Evolutionary conservation across 1,284 basidiomycete genomes (phyloP).

Genomic region (Moesziomyces parantarcticus): DNA sequence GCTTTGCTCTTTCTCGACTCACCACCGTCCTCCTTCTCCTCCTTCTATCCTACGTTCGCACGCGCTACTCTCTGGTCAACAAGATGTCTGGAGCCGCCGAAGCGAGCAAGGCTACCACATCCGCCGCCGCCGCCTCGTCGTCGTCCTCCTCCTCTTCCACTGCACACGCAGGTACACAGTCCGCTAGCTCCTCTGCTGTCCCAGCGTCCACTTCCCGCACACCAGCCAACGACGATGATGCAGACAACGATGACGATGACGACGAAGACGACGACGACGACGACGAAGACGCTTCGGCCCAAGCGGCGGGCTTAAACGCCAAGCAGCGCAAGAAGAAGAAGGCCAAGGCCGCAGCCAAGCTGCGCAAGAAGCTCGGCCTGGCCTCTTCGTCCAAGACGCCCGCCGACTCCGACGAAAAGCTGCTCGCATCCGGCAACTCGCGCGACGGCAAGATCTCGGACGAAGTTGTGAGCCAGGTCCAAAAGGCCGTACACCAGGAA

Average conservation of each 20-base stretch:
- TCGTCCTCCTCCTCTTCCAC: neutral
- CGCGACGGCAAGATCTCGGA: conserved; percentile 44
- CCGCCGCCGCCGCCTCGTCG: conserved; percentile 7
- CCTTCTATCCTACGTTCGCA: too few relatives aligned
- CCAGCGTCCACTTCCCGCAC: neutral
- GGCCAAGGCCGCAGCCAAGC: conserved; percentile 55
- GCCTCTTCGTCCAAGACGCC: conserved; percentile 2
- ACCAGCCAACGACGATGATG: conserved; percentile 1
- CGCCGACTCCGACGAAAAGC: conserved; percentile 20
- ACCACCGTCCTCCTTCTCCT: too few relatives aligned
- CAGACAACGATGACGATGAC: conserved; percentile 15
- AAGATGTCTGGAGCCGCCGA: conserved; percentile 17
- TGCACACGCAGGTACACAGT: neutral
- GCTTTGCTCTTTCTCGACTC: neutral
- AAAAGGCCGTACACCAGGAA: conserved; percentile 41
- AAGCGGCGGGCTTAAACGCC: conserved; percentile 19
- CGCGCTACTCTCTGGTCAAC: neutral
- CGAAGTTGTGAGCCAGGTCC: conserved; percentile 50
- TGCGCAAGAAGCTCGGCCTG: conserved; percentile 57
- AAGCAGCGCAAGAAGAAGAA: conserved; percentile 61
- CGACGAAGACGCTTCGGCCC: conserved; percentile 2
- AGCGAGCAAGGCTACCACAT: conserved; percentile 2
- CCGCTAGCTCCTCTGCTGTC: conserved; percentile 6
- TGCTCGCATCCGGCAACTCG: conserved; percentile 28
- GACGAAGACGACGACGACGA: conserved; percentile 24